phyloP scores from a whole-genome alignment of 768 basidiomycete species.

The Mycena crocata region DNA sequence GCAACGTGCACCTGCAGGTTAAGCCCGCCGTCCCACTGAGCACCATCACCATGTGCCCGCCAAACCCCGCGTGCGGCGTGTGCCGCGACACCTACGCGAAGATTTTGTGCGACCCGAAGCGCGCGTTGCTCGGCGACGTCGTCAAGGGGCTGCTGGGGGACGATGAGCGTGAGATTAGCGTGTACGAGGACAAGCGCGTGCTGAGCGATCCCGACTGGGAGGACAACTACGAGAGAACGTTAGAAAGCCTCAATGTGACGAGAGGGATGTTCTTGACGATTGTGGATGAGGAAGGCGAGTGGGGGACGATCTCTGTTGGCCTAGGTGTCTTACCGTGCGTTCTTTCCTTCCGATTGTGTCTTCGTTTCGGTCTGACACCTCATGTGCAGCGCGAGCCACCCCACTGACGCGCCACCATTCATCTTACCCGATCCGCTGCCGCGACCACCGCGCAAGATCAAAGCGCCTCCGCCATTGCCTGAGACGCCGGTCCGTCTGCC shows the following conservation, averaged over 20 bases:
- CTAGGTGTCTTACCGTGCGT: slow-evolving; percentile 80
- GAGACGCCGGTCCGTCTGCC: slow-evolving; percentile 55
- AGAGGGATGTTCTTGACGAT: slow-evolving; percentile 91
- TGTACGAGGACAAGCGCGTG: slow-evolving; percentile 89
- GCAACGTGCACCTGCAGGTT: slow-evolving; percentile 84
- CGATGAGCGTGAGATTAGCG: slow-evolving; percentile 73
- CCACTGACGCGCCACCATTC: slow-evolving; percentile 60
- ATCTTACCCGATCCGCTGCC: slow-evolving; percentile 78
- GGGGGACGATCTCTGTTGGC: slow-evolving; percentile 77
- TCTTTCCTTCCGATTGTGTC: not conserved
- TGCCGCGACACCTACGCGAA: slow-evolving; percentile 88
- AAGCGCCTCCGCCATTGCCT: slow-evolving; percentile 52
- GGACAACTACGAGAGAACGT: slow-evolving; percentile 84
- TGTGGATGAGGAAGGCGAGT: slow-evolving; percentile 87
- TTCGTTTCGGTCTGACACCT: not conserved
- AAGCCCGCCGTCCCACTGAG: slow-evolving; percentile 85
- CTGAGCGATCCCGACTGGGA: slow-evolving; percentile 95
- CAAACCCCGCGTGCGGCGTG: slow-evolving; percentile 84
- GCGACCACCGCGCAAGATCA: slow-evolving; percentile 58
- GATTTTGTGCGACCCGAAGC: slow-evolving; percentile 78
- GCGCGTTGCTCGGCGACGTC: slow-evolving; percentile 77
- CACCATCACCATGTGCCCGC: slow-evolving; percentile 70
- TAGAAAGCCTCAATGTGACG: slow-evolving; percentile 84
- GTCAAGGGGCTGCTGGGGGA: slow-evolving; percentile 75
- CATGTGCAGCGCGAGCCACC: slow-evolving; percentile 68